phyloP scores from a whole-genome alignment of 2,329 filamentous ascomycete species.

The Chlorencoelia australis region DNA sequence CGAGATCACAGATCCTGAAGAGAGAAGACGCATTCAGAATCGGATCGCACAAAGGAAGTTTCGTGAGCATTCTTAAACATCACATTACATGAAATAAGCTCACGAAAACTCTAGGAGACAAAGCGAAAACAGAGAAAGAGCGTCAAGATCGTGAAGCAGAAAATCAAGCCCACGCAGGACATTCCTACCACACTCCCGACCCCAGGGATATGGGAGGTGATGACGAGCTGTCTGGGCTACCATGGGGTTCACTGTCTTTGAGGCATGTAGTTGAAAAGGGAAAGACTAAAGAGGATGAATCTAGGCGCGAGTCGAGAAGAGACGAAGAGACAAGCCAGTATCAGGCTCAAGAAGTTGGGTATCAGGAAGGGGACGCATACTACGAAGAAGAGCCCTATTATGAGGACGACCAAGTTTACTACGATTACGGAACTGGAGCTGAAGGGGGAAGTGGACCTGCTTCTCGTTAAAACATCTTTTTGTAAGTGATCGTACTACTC shows the following conservation, averaged over 20 bases:
- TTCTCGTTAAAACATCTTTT: too few species aligned
- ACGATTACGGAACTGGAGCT: constrained; percentile 24
- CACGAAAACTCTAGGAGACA: constrained; percentile 45
- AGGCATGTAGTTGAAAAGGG: constrained; percentile 37
- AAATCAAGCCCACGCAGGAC: constrained; percentile 53
- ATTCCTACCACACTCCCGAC: constrained; percentile 52
- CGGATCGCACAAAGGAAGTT: constrained; percentile 68
- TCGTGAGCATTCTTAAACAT: constrained; percentile 40
- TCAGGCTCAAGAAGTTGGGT: constrained; percentile 9
- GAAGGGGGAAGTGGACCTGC: constrained; percentile 19
- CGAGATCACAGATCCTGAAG: constrained; percentile 57
- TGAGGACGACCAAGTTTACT: constrained; percentile 19
- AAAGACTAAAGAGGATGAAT: constrained; percentile 34
- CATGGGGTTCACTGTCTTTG: constrained; percentile 62
- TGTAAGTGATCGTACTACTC: too few species aligned
- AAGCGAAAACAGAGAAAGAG: constrained; percentile 58
- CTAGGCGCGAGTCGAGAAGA: constrained; percentile 28
- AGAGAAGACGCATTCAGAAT: constrained; percentile 67
- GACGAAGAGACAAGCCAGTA: constrained; percentile 19
- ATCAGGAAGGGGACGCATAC: constrained; percentile 20
- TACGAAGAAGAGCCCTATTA: constrained; percentile 18
- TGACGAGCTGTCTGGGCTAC: constrained; percentile 52
- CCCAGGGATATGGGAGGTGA: constrained; percentile 43
- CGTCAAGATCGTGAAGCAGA: constrained; percentile 51
- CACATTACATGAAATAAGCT: neutral